Conservation (phyloP, 768 basidiomycete genomes). For the Cyclocybe aegerita region DNA sequence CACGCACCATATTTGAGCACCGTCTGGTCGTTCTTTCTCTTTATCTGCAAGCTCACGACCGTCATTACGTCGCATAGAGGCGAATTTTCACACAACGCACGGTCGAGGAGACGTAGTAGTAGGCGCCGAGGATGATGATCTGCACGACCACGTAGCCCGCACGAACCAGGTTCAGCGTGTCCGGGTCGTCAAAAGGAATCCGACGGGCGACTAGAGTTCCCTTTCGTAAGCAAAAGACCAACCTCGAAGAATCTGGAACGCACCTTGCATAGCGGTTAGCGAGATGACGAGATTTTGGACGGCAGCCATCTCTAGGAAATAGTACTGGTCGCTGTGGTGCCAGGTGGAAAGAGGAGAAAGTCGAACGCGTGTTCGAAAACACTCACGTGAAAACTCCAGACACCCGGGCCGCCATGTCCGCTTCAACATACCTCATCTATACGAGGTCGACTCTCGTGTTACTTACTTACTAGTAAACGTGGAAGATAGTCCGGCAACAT, state of each 20-base stretch:
- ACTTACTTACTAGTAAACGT: no score
- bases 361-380: no score
- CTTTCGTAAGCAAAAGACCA: neutral
- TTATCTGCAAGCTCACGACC: conserved; percentile 54
- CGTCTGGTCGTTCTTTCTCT: conserved; percentile 92
- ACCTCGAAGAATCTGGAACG: conserved; percentile 8
- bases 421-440: no score
- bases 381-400: no score
- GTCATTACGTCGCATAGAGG: no score
- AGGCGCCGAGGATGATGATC: conserved; percentile 64
- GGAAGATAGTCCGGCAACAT: no score
- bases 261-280: conserved; percentile 91
- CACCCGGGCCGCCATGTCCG: no score
- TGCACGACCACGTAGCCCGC: conserved; percentile 80
- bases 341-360: no score
- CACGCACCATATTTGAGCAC: conserved; percentile 90
- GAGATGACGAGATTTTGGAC: conserved; percentile 86
- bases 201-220: conserved; percentile 73
- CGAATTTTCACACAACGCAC: conserved; percentile 38
- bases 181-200: conserved; percentile 88
- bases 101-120: conserved; percentile 77
- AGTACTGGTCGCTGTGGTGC: no score
- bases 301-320: conserved; percentile 31
- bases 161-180: conserved; percentile 79
- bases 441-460: no score